Evolutionary conservation across 2,329 filamentous ascomycete genomes (phyloP), one percentile per base, ranked within the genome.

Genomic region (Apiospora marii): DNA sequence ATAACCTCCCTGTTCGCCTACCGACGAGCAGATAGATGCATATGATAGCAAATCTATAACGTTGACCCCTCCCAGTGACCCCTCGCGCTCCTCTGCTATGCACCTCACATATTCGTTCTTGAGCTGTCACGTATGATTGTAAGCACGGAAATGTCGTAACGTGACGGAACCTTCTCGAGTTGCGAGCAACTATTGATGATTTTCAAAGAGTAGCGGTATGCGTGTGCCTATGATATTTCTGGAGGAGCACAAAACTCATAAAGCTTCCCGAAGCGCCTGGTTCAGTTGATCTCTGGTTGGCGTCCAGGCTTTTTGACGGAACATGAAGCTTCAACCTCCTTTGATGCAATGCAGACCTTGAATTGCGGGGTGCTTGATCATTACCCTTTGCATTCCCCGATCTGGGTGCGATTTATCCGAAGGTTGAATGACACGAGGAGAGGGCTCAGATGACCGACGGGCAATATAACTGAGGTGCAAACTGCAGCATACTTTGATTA

Each of bases 361-460:
- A n/a, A 64, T 24, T 64, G 58, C 58, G 58, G 58, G 58, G 58
- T 64, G 58, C 6, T 64, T 41, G 58, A 64, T 64, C 58, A 64
- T 41, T 64, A 10, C 34, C 58, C 19, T 64, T 41, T 41, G 19
- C 58, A 24, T 51, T 41, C 22, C n/a, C 58, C 58, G 34, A 41
- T 41, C 58, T 64, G 19, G n/a, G 10, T 24, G 49, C 34, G 53
- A 22, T n/a, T 22, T n/a, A n/a, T 30, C 27, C 27, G 27, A 30
- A 30, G 19, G 22, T 49, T n/a, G 34, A 14, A 41, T 64, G 58
- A n/a, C 34, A 64, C 22, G 30, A 37, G 19, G 24, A 41, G 8
- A 64, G 30, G 30, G 13, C 58, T 41, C 58, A 64, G 58, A 64
- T 64, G 30, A 41, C 58, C 10, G 53, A 2, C 13, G 3, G 53